phyloP scores from a whole-genome alignment of 192 early-diverging fungal genomes.

The Piromyces finnis region DNA sequence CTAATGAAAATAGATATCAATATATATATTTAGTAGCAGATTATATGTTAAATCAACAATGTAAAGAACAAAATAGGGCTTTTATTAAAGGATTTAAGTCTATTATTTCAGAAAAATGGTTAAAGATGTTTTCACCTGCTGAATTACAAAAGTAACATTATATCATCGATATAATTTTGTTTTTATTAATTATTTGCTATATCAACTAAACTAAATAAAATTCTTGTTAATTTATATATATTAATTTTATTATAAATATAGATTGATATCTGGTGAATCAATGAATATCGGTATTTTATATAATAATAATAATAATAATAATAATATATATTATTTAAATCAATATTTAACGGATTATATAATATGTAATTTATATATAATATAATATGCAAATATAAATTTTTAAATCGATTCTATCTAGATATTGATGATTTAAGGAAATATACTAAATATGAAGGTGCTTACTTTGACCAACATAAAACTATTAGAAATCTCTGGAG shows the following conservation, averaged over 20 bases:
- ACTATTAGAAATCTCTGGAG: constrained; percentile 2
- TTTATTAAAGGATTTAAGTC: constrained; percentile 9
- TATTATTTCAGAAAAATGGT: not conserved
- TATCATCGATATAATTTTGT: too few species aligned
- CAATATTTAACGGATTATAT: too few species aligned
- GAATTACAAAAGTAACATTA: constrained; percentile 11
- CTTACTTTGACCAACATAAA: not conserved
- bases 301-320: too few species aligned
- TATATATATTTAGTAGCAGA: constrained; percentile 2
- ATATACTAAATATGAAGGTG: not conserved
- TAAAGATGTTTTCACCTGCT: not conserved
- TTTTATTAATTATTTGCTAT: too few species aligned
- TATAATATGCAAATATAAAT: too few species aligned
- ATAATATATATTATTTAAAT: too few species aligned
- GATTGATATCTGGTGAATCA: constrained; percentile 38
- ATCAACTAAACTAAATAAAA: too few species aligned
- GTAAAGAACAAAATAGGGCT: constrained; percentile 1
- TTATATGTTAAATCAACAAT: constrained; percentile 12
- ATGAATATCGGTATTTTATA: constrained; percentile 9
- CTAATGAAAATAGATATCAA: constrained; percentile 2
- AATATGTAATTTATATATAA: too few species aligned
- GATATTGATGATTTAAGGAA: constrained; percentile 12
- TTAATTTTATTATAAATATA: too few species aligned
- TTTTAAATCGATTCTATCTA: too few species aligned
- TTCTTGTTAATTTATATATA: too few species aligned